phyloP scores from a whole-genome alignment of 2,329 filamentous ascomycete species.

The Fusarium graminum region DNA sequence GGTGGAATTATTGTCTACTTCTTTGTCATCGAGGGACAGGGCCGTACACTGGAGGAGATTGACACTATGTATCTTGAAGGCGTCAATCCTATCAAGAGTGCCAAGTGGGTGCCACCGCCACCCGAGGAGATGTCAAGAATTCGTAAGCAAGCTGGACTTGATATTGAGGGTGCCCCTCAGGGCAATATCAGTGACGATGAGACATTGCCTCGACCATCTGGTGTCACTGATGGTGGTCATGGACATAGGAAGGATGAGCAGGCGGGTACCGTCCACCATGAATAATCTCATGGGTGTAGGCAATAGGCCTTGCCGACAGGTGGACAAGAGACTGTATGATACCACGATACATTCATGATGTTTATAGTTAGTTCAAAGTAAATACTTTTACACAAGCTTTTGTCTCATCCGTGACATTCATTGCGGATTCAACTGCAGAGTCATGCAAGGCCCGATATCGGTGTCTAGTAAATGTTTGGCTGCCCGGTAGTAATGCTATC shows the following conservation, averaged over 20 bases:
- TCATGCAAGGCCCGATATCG: too few relatives aligned
- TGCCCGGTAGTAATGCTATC: too few relatives aligned
- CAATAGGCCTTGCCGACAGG: neutral
- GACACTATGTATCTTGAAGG: slow-evolving; percentile 80
- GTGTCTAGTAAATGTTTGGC: too few relatives aligned
- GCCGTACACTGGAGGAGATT: slow-evolving; percentile 81
- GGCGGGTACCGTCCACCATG: slow-evolving; percentile 25
- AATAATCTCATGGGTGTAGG: neutral
- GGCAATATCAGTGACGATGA: slow-evolving; percentile 36
- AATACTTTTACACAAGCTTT: neutral
- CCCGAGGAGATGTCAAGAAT: slow-evolving; percentile 60
- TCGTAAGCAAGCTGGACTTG: slow-evolving; percentile 57
- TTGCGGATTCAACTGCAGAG: too few relatives aligned
- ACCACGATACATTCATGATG: slow-evolving; percentile 1
- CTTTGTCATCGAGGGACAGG: slow-evolving; percentile 81
- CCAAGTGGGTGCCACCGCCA: slow-evolving; percentile 63
- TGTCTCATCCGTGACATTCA: neutral
- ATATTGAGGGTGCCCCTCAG: slow-evolving; percentile 49
- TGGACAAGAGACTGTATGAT: slow-evolving; percentile 9
- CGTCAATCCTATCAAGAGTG: slow-evolving; percentile 73
- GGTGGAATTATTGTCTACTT: slow-evolving; percentile 78
- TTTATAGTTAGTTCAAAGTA: slow-evolving; percentile 1
- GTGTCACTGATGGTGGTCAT: slow-evolving; percentile 12
- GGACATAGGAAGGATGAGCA: slow-evolving; percentile 35
- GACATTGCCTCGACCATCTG: slow-evolving; percentile 24